Percentiles rank a stretch among this genome's conserved stretches.
These are phyloP conservation scores for Alternaria ventricosa DNA, from an alignment of 2,329 filamentous ascomycete genomes.

Conservation along the genomic window DNA sequence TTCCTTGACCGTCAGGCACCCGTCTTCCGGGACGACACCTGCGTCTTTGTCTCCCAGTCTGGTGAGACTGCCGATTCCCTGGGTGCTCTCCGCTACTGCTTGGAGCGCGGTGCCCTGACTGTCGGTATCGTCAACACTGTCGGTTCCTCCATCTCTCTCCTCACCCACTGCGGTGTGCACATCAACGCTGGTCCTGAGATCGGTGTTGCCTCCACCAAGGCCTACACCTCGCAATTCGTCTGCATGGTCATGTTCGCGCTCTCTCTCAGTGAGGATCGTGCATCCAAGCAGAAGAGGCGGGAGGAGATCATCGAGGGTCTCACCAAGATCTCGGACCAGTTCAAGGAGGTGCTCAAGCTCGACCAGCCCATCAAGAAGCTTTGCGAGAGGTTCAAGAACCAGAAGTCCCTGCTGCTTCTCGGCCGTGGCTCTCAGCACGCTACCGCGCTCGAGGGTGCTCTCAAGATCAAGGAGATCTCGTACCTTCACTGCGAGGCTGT, in stretches of 20 bases:
- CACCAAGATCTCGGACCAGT: slow-evolving; percentile 84
- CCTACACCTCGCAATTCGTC: slow-evolving; percentile 98
- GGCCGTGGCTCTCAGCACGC: slow-evolving; percentile 96
- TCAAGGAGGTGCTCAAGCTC: slow-evolving; percentile 88
- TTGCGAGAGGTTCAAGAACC: slow-evolving; percentile 93
- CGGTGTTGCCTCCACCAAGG: slow-evolving; percentile 98
- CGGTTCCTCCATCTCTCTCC: slow-evolving; percentile 96
- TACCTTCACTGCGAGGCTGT: slow-evolving; percentile 99
- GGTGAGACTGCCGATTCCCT: slow-evolving; percentile 98
- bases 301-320: slow-evolving; percentile 97
- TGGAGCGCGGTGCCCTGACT: slow-evolving; percentile 95
- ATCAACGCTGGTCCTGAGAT: slow-evolving; percentile 99
- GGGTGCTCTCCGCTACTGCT: slow-evolving; percentile 95
- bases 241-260: slow-evolving; percentile 99
- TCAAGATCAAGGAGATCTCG: slow-evolving; percentile 99
- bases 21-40: slow-evolving; percentile 99
- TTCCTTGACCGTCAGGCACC: slow-evolving; percentile 96
- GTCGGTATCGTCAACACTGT: slow-evolving; percentile 99
- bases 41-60: slow-evolving; percentile 98
- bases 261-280: slow-evolving; percentile 93
- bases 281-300: slow-evolving; percentile 88
- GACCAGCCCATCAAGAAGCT: slow-evolving; percentile 94
- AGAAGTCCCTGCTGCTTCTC: slow-evolving; percentile 92
- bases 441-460: slow-evolving; percentile 91
- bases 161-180: slow-evolving; percentile 99